These are phyloP conservation scores for Clarireedia sp. DNA, from an alignment of 2,329 filamentous ascomycete species.

Conservation along the genomic window DNA sequence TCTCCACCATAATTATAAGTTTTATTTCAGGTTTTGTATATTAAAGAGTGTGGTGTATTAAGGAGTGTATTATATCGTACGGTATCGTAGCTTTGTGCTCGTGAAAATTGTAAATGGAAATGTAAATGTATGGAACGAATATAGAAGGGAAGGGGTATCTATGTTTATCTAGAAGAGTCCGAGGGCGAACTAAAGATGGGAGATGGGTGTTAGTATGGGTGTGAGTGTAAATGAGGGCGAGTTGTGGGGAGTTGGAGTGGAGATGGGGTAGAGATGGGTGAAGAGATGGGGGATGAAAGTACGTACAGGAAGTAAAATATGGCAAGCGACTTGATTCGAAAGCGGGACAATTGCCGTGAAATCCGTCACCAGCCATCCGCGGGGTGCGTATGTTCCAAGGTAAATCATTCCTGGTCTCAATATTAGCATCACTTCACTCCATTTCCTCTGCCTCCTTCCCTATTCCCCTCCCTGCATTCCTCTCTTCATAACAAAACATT, in stretches of 20 bases:
- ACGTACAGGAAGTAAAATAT: conserved; percentile 16
- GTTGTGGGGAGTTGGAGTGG: neutral
- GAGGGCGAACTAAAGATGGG: neutral
- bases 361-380: conserved; percentile 46
- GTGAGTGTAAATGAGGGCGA: neutral
- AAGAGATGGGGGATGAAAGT: neutral
- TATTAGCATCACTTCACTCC: neutral
- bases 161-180: neutral
- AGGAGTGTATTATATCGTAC: too few relatives aligned
- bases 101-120: too few relatives aligned
- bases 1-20: too few relatives aligned
- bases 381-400: conserved; percentile 19
- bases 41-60: too few relatives aligned
- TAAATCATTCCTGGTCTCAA: conserved; percentile 21
- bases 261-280: neutral
- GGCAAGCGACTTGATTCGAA: conserved; percentile 30
- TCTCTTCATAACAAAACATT: too few relatives aligned
- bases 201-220: neutral
- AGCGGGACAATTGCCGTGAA: conserved; percentile 55
- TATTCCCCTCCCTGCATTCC: too few relatives aligned
- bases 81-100: too few relatives aligned
- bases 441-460: neutral
- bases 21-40: too few relatives aligned
- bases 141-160: too few relatives aligned
- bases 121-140: too few relatives aligned